Conservation (phyloP, 169 alveolate species). For the Plasmodium adleri region DNA sequence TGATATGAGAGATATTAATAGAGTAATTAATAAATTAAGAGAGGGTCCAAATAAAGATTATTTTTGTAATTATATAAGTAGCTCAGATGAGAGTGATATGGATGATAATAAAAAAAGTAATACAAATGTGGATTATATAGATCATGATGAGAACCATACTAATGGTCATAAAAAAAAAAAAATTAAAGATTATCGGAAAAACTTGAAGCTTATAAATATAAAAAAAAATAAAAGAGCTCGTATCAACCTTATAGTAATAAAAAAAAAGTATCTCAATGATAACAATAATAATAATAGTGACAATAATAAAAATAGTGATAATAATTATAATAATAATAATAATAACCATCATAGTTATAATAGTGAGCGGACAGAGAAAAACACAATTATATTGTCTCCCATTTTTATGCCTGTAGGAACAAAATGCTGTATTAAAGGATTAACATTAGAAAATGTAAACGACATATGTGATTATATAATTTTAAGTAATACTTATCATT, state of each 20-base stretch:
- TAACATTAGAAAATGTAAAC: conserved; percentile 77
- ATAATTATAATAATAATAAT: too few relatives aligned
- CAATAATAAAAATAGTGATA: conserved; percentile 16
- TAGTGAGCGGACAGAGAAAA: conserved; percentile 72
- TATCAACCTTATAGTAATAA: conserved; percentile 37
- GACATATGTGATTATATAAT: conserved; percentile 84
- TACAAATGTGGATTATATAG: not conserved
- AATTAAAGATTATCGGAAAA: conserved; percentile 21
- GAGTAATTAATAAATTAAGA: not conserved
- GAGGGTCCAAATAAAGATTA: not conserved
- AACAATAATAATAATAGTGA: conserved; percentile 15
- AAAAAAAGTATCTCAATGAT: conserved; percentile 19
- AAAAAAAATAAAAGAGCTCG: conserved; percentile 73
- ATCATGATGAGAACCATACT: not conserved
- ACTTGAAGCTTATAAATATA: conserved; percentile 82
- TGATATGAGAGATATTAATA: conserved; percentile 41
- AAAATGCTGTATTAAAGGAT: conserved; percentile 93
- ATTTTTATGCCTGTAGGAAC: conserved; percentile 99
- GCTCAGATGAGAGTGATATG: conserved; percentile 29
- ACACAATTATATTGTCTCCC: conserved; percentile 98
- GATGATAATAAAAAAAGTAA: not conserved
- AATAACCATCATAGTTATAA: too few relatives aligned
- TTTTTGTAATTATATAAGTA: conserved; percentile 27
- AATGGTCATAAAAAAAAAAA: conserved; percentile 1
- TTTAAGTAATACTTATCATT: conserved; percentile 97